Conservation (phyloP, 176 grass and related monocot species). For the barley (Hordeum vulgare) region MorexV3_pseudomolecules_assembly NC_058521.1:494602496-494602995, state of each 20-base stretch:
- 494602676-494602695: neutral
- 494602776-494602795: neutral
- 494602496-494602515: too few relatives aligned
- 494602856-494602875: neutral
- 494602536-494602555: neutral
- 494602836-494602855: neutral
- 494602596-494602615: too few relatives aligned
- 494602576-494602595: too few relatives aligned
- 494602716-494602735: slow-evolving; percentile 8
- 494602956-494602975: neutral
- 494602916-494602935: too few relatives aligned
- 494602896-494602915: neutral
- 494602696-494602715: slow-evolving; percentile 11
- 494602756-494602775: neutral
- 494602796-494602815: neutral
- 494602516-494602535: neutral
- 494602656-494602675: neutral
- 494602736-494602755: slow-evolving; percentile 21
- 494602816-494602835: slow-evolving; percentile 15
- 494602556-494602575: slow-evolving; percentile 11
- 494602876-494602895: neutral
- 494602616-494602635: neutral
- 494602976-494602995: neutral
- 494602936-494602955: neutral
- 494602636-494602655: neutral